These are phyloP conservation scores for Ceratocystis smalleyi DNA, from an alignment of 2,329 filamentous ascomycete species.

Conservation along the genomic window DNA sequence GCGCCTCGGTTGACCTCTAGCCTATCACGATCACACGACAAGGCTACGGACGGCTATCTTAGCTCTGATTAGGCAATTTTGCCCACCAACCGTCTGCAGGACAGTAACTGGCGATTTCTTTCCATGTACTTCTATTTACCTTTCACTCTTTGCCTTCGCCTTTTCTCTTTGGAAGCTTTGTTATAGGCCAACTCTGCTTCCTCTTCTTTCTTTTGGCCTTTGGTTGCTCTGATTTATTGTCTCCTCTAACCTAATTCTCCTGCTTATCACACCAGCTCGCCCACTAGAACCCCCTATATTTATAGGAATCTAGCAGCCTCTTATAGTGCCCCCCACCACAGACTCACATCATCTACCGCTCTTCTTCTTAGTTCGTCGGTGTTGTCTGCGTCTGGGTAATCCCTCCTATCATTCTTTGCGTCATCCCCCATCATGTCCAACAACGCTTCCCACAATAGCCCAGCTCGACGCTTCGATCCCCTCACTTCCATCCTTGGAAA, in stretches of 20 bases:
- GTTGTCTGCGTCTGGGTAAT: neutral
- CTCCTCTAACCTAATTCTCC: neutral
- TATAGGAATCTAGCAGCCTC: too few species aligned
- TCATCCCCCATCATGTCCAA: constrained; percentile 2
- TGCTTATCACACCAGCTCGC: too few species aligned
- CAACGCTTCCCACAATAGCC: neutral
- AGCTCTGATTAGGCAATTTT: too few species aligned
- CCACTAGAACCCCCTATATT: too few species aligned
- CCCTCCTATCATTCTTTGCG: neutral
- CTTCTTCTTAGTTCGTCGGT: neutral
- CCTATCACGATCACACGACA: too few species aligned
- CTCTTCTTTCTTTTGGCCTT: neutral
- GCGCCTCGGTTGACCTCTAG: too few species aligned
- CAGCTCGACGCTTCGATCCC: neutral
- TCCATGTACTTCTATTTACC: neutral
- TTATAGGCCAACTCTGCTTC: neutral
- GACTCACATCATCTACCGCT: neutral
- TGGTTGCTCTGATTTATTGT: neutral
- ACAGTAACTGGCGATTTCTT: too few species aligned
- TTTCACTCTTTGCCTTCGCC: neutral
- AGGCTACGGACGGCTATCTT: too few species aligned
- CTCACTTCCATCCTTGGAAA: neutral
- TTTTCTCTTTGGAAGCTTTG: neutral
- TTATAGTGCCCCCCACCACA: too few species aligned
- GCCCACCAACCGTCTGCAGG: too few species aligned